Conservation (phyloP, 306 rosid genomes). For the Alnus glutinosa region DNA sequence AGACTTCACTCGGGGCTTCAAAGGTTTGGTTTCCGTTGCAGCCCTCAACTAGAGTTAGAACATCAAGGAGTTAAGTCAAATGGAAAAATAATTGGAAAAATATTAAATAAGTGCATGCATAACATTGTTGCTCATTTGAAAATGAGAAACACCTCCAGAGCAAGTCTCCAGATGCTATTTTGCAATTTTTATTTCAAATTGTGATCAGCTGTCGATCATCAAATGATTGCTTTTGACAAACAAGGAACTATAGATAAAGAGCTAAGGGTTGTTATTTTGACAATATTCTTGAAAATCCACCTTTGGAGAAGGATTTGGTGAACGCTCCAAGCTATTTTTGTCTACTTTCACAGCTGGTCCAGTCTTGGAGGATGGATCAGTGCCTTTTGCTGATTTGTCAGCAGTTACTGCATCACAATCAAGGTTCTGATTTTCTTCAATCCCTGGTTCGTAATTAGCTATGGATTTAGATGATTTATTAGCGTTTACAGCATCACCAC, state of each 20-base stretch:
- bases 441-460: slow-evolving; percentile 13
- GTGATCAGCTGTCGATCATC: background rate
- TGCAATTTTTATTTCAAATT: background rate
- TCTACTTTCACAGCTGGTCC: slow-evolving; percentile 31
- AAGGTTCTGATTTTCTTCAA: slow-evolving; percentile 4
- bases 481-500: slow-evolving; percentile 21
- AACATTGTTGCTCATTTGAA: background rate
- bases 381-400: slow-evolving; percentile 23
- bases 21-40: slow-evolving; percentile 36
- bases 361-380: slow-evolving; percentile 23
- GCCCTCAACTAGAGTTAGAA: slow-evolving; percentile 35
- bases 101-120: background rate
- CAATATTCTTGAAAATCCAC: slow-evolving; percentile 29
- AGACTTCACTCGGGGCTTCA: slow-evolving; percentile 27
- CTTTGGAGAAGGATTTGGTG: slow-evolving; percentile 39
- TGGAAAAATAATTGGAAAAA: slow-evolving; percentile 10
- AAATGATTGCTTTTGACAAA: background rate
- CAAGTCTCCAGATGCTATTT: slow-evolving; percentile 3
- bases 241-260: slow-evolving; percentile 7
- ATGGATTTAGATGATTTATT: slow-evolving; percentile 11
- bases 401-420: slow-evolving; percentile 18
- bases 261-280: background rate
- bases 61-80: slow-evolving; percentile 8
- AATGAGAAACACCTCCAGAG: slow-evolving; percentile 7
- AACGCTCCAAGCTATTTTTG: slow-evolving; percentile 34